Percentiles rank a stretch among this genome's conserved stretches.
Evolutionary conservation across 306 rosid genomes (phyloP).

Genomic region (Acacia melanoxylon): DNA sequence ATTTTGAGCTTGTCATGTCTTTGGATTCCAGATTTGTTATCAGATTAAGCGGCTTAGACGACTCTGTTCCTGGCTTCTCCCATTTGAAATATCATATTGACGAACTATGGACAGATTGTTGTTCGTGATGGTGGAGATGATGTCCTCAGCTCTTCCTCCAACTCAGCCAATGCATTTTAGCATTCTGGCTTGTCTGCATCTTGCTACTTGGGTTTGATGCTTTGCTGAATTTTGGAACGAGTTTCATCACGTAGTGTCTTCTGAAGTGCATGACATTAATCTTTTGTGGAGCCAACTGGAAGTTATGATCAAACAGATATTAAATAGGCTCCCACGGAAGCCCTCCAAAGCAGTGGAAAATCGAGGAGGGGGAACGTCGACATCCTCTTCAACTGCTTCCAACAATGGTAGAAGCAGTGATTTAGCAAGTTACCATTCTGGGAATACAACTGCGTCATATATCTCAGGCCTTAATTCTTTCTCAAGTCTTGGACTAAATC

Average conservation of each 20-base stretch:
- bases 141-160: conserved; percentile 25
- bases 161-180: conserved; percentile 36
- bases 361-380: conserved; percentile 77
- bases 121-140: conserved; percentile 35
- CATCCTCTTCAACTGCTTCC: conserved; percentile 64
- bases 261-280: conserved; percentile 36
- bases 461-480: conserved; percentile 52
- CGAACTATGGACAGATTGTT: conserved; percentile 24
- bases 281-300: conserved; percentile 30
- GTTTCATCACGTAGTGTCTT: conserved; percentile 31
- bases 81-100: conserved; percentile 36
- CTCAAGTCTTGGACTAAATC: conserved; percentile 54
- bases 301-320: conserved; percentile 91
- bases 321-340: conserved; percentile 88
- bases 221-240: conserved; percentile 38
- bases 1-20: conserved; percentile 36
- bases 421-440: conserved; percentile 45
- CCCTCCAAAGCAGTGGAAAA: conserved; percentile 74
- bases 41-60: conserved; percentile 34
- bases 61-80: conserved; percentile 30
- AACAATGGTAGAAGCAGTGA: conserved; percentile 58
- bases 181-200: conserved; percentile 10
- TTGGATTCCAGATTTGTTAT: conserved; percentile 39
- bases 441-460: conserved; percentile 47
- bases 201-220: conserved; percentile 36